phyloP scores from a whole-genome alignment of 352 stramenopile genomes.

The Phytophthora ohioensis region DNA sequence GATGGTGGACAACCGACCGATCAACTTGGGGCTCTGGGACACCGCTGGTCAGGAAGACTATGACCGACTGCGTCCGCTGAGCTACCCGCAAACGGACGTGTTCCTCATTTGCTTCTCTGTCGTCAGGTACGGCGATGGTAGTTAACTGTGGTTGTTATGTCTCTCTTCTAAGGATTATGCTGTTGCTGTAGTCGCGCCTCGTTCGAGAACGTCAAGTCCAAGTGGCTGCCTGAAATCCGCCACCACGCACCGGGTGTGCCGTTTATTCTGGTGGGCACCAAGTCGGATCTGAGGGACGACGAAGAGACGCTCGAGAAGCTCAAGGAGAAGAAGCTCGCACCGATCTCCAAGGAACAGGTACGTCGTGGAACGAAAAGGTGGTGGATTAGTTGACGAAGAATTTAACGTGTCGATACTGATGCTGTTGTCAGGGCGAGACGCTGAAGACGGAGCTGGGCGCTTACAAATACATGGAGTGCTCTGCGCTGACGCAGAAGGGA shows the following conservation, averaged over 20 bases:
- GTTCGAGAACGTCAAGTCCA: slow-evolving; percentile 97
- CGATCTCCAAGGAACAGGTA: slow-evolving; percentile 81
- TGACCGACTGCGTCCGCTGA: slow-evolving; percentile 94
- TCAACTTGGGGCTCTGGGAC: slow-evolving; percentile 98
- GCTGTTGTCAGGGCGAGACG: slow-evolving; percentile 66
- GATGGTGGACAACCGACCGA: slow-evolving; percentile 94
- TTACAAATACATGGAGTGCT: slow-evolving; percentile 95
- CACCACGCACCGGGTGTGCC: slow-evolving; percentile 91
- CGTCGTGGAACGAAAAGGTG: neutral
- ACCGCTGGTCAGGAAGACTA: slow-evolving; percentile 98
- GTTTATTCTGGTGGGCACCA: slow-evolving; percentile 97
- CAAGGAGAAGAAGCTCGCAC: slow-evolving; percentile 83
- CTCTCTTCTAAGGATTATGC: neutral
- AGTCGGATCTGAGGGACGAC: slow-evolving; percentile 93
- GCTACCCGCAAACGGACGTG: slow-evolving; percentile 96
- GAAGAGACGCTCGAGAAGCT: slow-evolving; percentile 91
- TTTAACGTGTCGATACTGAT: slow-evolving; percentile 11
- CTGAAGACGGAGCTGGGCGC: slow-evolving; percentile 92
- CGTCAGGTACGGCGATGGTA: slow-evolving; percentile 60
- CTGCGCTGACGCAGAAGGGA: slow-evolving; percentile 93
- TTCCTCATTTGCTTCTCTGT: slow-evolving; percentile 98
- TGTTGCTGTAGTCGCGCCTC: slow-evolving; percentile 74
- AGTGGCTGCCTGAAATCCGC: slow-evolving; percentile 93
- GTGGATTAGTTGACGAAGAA: neutral
- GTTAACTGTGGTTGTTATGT: neutral